phyloP scores from a whole-genome alignment of 257 asterid species.

The Ajuga chamaepitys region DNA sequence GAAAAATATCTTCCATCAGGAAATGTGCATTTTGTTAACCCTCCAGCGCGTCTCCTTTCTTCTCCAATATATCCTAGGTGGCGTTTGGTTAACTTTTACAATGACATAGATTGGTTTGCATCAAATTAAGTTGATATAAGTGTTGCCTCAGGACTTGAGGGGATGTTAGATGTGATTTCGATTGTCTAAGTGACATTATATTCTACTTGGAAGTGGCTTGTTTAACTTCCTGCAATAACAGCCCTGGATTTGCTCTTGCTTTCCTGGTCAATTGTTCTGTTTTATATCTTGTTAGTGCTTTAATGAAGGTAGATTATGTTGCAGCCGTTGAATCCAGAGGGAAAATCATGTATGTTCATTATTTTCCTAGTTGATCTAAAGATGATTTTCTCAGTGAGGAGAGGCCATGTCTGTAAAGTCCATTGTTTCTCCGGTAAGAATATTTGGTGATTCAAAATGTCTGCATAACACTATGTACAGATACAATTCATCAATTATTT shows the following conservation, averaged over 20 bases:
- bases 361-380: not conserved
- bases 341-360: not conserved
- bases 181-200: not conserved
- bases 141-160: not conserved
- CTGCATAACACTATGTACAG: no score
- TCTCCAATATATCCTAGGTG: not conserved
- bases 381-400: not conserved
- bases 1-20: not conserved
- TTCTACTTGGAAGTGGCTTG: not conserved
- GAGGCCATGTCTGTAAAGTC: no score
- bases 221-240: not conserved
- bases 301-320: not conserved
- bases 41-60: not conserved
- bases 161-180: not conserved
- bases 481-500: no score
- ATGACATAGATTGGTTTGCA: not conserved
- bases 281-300: not conserved
- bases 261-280: not conserved
- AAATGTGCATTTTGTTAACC: not conserved
- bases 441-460: no score
- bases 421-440: no score
- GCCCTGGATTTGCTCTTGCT: not conserved
- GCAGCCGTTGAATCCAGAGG: not conserved
- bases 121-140: not conserved
- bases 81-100: not conserved